Conservation (phyloP, 768 basidiomycete genomes). For the Kwoniella shandongensis region DNA sequence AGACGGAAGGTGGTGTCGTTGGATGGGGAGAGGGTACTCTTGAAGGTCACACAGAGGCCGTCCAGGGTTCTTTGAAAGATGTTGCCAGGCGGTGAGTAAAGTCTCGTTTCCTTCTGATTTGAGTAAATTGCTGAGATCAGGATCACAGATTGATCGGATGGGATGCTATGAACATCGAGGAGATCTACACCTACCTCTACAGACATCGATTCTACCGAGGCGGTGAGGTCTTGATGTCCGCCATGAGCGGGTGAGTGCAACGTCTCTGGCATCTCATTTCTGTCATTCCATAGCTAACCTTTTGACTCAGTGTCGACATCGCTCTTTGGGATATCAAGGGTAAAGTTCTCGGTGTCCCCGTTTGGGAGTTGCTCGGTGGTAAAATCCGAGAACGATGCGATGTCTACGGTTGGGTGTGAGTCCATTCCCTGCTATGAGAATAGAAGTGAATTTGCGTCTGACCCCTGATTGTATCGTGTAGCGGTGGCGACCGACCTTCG, state of each 20-base stretch:
- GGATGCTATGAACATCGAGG: slow-evolving; percentile 65
- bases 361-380: slow-evolving; percentile 70
- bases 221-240: slow-evolving; percentile 68
- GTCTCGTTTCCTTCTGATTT: background rate
- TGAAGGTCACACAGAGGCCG: slow-evolving; percentile 70
- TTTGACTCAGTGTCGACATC: slow-evolving; percentile 29
- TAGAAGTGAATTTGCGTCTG: too few species aligned
- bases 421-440: too few species aligned
- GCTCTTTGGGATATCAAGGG: slow-evolving; percentile 69
- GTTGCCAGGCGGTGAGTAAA: slow-evolving; percentile 56
- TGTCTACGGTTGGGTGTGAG: slow-evolving; percentile 44
- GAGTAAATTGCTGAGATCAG: background rate
- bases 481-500: slow-evolving; percentile 48
- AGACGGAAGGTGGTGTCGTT: slow-evolving; percentile 63
- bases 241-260: slow-evolving; percentile 45
- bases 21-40: slow-evolving; percentile 77
- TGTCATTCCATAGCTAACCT: slow-evolving; percentile 5
- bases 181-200: slow-evolving; percentile 63
- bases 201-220: slow-evolving; percentile 71
- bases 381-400: slow-evolving; percentile 62
- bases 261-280: background rate
- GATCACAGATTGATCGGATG: slow-evolving; percentile 62
- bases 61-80: slow-evolving; percentile 67
- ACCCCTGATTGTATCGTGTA: too few species aligned
- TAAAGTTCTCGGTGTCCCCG: slow-evolving; percentile 66